Evolutionary conservation across 1,139 yeast genomes (phyloP).

Genomic region (Protomyces macrosporus): DNA sequence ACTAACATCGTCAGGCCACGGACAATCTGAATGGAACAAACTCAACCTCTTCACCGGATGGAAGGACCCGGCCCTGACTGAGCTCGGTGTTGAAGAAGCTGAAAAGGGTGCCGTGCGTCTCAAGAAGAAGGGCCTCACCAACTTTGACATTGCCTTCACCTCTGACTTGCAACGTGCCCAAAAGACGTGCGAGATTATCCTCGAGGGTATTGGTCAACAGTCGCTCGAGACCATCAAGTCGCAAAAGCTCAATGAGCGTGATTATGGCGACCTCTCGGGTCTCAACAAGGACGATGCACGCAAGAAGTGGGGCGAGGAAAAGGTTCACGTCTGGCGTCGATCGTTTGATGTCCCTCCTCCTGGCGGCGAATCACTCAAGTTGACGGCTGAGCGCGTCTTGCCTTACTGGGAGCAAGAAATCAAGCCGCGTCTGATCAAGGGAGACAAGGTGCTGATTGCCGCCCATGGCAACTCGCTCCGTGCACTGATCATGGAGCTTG

Average conservation of each 20-base stretch:
- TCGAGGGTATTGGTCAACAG: constrained; percentile 80
- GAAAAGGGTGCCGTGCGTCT: constrained; percentile 87
- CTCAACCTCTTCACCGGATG: constrained; percentile 95
- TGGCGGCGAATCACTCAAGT: constrained; percentile 84
- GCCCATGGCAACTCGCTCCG: constrained; percentile 99
- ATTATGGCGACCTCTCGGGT: constrained; percentile 98
- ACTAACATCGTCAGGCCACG: constrained; percentile 56
- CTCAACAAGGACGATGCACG: constrained; percentile 94
- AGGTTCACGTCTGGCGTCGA: constrained; percentile 97
- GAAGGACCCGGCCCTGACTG: constrained; percentile 90
- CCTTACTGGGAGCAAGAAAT: constrained; percentile 98
- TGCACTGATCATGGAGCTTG: constrained; percentile 94
- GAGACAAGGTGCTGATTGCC: constrained; percentile 86
- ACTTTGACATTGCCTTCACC: constrained; percentile 85
- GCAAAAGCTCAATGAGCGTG: constrained; percentile 99
- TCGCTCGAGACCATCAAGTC: constrained; percentile 91
- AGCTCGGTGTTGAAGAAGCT: constrained; percentile 81
- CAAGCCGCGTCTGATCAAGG: constrained; percentile 73
- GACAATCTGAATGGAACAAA: constrained; percentile 67
- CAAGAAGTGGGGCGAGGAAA: constrained; percentile 80
- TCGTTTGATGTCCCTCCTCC: constrained; percentile 98
- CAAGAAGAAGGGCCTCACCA: constrained; percentile 68
- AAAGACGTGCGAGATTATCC: constrained; percentile 95
- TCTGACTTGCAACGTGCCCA: constrained; percentile 92
- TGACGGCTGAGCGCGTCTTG: constrained; percentile 92